phyloP scores from a whole-genome alignment of 768 basidiomycete genomes.

The Boletus vermiculosoides region DNA sequence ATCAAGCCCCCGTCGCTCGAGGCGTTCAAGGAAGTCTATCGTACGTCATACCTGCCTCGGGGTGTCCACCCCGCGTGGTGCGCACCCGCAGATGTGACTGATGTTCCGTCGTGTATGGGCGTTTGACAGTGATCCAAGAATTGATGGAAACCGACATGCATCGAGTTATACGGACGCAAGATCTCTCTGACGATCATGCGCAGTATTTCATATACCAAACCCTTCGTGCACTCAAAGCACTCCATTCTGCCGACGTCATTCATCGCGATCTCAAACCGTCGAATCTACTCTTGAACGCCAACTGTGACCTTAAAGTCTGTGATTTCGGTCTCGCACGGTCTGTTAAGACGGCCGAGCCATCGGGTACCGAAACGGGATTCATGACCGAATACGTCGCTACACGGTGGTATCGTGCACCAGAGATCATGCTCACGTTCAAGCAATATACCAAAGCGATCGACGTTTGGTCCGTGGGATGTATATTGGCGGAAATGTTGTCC shows the following conservation, averaged over 20 bases:
- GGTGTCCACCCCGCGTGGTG: not conserved
- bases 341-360: slow-evolving; percentile 81
- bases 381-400: slow-evolving; percentile 99
- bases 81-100: not conserved
- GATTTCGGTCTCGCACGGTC: slow-evolving; percentile 96
- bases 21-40: slow-evolving; percentile 83
- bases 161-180: slow-evolving; percentile 92
- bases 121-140: slow-evolving; percentile 74
- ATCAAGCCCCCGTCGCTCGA: slow-evolving; percentile 79
- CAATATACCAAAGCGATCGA: slow-evolving; percentile 97
- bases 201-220: slow-evolving; percentile 96
- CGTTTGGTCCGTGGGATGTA: slow-evolving; percentile 85
- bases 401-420: slow-evolving; percentile 97
- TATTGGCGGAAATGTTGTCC: slow-evolving; percentile 95
- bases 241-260: slow-evolving; percentile 95
- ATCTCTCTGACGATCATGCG: slow-evolving; percentile 92
- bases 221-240: slow-evolving; percentile 89
- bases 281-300: slow-evolving; percentile 95
- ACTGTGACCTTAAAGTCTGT: slow-evolving; percentile 93
- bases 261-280: slow-evolving; percentile 97
- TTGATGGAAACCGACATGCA: slow-evolving; percentile 97
- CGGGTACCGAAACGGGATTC: slow-evolving; percentile 81
- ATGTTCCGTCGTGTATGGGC: not conserved
- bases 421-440: slow-evolving; percentile 99
- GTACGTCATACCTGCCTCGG: slow-evolving; percentile 38